A percentile compares a stretch with the other conserved stretches of the same genome.
phyloP scores from a whole-genome alignment of 2,329 filamentous ascomycete genomes.

The Sarocladium kiliense region DNA sequence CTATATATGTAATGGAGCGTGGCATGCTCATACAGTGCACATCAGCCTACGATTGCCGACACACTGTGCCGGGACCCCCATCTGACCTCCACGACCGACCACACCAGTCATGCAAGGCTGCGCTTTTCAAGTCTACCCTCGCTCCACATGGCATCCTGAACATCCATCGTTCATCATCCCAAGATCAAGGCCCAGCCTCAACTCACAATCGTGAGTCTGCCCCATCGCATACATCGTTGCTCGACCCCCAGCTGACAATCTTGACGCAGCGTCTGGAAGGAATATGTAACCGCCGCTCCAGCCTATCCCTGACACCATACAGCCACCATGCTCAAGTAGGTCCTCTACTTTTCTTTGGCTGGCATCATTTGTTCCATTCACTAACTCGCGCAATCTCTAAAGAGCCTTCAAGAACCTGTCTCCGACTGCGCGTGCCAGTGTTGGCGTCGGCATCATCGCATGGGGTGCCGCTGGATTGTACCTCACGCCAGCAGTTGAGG shows the following conservation, averaged over 20 bases:
- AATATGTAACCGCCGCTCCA: neutral
- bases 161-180: neutral
- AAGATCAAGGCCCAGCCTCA: neutral
- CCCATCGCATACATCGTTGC: neutral
- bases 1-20: too few species aligned
- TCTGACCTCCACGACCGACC: neutral
- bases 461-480: conserved; percentile 74
- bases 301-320: neutral
- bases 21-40: too few species aligned
- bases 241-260: conserved; percentile 1
- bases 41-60: too few species aligned
- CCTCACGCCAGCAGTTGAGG: conserved; percentile 66
- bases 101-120: neutral
- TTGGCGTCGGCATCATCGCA: conserved; percentile 70
- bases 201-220: neutral
- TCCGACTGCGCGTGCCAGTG: conserved; percentile 61
- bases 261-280: neutral
- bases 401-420: conserved; percentile 69
- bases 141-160: neutral
- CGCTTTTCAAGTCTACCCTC: neutral
- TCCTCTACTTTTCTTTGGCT: too few species aligned
- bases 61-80: neutral
- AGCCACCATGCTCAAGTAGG: conserved; percentile 13
- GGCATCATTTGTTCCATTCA: neutral
- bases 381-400: neutral